phyloP scores from a whole-genome alignment of 202 grass and related monocot species.

The Dendrocalamus latiflorus region DNA sequence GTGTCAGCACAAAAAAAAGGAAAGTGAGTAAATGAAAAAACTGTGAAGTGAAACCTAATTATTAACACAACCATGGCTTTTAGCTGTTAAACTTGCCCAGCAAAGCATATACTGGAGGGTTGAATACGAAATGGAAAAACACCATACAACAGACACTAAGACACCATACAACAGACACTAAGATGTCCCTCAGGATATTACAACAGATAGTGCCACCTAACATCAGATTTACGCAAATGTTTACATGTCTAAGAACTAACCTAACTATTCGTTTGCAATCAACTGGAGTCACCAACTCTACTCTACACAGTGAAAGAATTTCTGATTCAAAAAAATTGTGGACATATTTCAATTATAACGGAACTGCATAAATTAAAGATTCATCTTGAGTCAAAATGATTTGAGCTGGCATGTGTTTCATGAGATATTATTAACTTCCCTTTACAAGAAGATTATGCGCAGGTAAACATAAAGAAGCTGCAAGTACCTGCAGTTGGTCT shows the following conservation, averaged over 20 bases:
- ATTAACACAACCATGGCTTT: neutral
- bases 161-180: neutral
- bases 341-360: conserved; percentile 9
- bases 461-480: conserved; percentile 26
- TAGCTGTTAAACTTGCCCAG: conserved; percentile 3
- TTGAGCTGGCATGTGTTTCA: neutral
- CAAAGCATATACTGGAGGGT: neutral
- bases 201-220: neutral
- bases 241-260: neutral
- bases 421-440: neutral
- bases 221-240: neutral
- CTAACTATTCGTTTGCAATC: neutral
- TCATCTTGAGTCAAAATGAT: neutral
- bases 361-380: conserved; percentile 11
- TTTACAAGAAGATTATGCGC: neutral
- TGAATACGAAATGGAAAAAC: conserved; percentile 13
- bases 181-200: neutral
- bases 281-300: conserved; percentile 9
- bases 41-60: neutral
- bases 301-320: neutral
- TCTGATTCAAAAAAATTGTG: too few relatives aligned
- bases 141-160: too few relatives aligned
- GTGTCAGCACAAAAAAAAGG: neutral
- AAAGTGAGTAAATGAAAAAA: neutral
- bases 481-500: conserved; percentile 60